These are phyloP conservation scores for Vararia minispora DNA, from an alignment of 768 basidiomycete genomes.

Conservation along the genomic window DNA sequence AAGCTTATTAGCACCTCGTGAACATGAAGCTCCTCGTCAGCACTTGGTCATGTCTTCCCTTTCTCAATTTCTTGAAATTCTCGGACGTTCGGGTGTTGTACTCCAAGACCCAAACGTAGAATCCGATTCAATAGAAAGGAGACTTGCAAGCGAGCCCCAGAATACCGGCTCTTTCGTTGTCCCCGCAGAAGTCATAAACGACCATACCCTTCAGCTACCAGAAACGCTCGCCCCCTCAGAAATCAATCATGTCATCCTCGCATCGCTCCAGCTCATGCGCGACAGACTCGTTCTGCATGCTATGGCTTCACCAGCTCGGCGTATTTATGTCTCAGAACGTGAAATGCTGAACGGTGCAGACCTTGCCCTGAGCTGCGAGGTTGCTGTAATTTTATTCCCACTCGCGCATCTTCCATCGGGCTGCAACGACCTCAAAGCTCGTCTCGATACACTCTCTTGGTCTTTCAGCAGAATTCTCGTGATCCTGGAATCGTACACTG, in stretches of 20 bases:
- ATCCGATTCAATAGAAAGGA: too few relatives aligned
- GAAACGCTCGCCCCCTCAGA: too few relatives aligned
- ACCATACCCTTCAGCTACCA: constrained; percentile 9
- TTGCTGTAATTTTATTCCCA: constrained; percentile 40
- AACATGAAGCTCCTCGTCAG: too few relatives aligned
- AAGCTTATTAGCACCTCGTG: too few relatives aligned
- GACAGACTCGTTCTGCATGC: constrained; percentile 47
- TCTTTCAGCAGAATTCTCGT: constrained; percentile 42
- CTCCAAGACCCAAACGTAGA: too few relatives aligned
- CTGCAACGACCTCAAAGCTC: constrained; percentile 30
- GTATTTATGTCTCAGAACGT: constrained; percentile 55
- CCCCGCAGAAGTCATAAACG: constrained; percentile 15
- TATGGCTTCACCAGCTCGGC: constrained; percentile 33
- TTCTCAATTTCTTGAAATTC: too few relatives aligned
- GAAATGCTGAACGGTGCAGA: constrained; percentile 48
- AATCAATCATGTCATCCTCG: too few relatives aligned
- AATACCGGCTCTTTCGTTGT: too few relatives aligned
- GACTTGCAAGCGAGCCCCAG: too few relatives aligned
- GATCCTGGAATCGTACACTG: constrained; percentile 33
- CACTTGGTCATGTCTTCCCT: too few relatives aligned
- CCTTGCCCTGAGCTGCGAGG: constrained; percentile 54
- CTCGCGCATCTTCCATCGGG: constrained; percentile 38
- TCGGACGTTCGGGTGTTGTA: too few relatives aligned
- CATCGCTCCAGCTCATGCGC: constrained; percentile 58
- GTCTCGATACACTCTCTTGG: constrained; percentile 52